Conservation (phyloP, 2,329 filamentous ascomycete genomes). For the Fusarium haematococcum region DNA sequence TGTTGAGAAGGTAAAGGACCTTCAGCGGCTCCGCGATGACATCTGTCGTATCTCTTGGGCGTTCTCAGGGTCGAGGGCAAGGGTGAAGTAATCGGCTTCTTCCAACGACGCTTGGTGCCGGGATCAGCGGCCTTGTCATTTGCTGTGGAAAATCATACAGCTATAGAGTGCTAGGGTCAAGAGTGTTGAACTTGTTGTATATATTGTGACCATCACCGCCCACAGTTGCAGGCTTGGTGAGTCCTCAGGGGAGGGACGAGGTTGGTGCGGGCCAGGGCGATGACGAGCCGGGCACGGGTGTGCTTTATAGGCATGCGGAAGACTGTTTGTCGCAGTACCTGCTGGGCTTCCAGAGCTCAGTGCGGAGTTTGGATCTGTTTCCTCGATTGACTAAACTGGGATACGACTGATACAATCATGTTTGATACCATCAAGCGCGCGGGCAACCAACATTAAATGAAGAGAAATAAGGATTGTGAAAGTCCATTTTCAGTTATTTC, state of each 20-base stretch:
- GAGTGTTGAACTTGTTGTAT: neutral
- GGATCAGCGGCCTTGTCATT: no score
- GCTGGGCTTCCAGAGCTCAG: neutral
- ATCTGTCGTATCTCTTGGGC: neutral
- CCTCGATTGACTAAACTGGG: neutral
- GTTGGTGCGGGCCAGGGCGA: neutral
- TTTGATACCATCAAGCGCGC: neutral
- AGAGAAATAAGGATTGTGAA: neutral
- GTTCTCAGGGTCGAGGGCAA: neutral
- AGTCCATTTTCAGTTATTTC: neutral
- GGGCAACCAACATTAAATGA: neutral
- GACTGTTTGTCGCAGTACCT: neutral
- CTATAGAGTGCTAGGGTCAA: no score
- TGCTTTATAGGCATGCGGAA: neutral
- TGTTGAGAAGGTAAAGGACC: neutral
- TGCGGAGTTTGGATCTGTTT: neutral
- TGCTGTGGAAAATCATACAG: no score
- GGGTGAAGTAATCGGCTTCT: neutral
- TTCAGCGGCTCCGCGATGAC: neutral
- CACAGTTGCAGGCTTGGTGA: neutral
- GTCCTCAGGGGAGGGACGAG: neutral
- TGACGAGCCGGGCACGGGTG: neutral
- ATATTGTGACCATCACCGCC: neutral
- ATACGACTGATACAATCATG: neutral
- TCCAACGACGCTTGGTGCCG: no score